Evolutionary conservation across 129 eudicot species (phyloP), one percentile per base, ranked within the genome.

Genomic region (Pseudognaphalium luteoalbum): DNA sequence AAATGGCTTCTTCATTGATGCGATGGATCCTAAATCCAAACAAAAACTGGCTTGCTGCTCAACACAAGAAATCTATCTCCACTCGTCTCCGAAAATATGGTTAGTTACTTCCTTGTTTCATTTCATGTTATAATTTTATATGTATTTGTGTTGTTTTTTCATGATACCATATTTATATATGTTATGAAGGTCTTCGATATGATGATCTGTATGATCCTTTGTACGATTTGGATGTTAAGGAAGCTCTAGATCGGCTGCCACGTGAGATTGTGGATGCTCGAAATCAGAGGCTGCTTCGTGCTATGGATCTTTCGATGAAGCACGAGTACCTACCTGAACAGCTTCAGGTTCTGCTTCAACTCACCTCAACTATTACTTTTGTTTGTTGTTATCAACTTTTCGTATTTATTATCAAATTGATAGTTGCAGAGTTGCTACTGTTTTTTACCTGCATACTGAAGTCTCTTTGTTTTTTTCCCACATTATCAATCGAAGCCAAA

Each of bases 291-390:
- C 86, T 87, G 75, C 70, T 80, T 72, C 91, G 91, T 29, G 91
- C 91, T 34, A 87, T 89, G 84, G 96, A 89, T 78, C 86, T 89
- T 51, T 75, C 86, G 32, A 86, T 89, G 96, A 89, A 89, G 65
- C 96, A 89, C 50, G 84, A 87, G 52, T 80, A 86, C 59, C 88
- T 89, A 19, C 78, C 96, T 6, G 56, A 77, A 25, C 83, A 86
- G 33, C 79, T 89, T 33, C 95, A 86, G 95, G 95, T 44, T 44
- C 17, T 44, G 17, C 16, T 44, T 12, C 5, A 3, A 44, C 16
- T 44, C 5, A 44, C 52, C 12, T 44, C 5, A 11, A 44, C 16
- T 44, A 12, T 11, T 44, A 44, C 52, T 44, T 44, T 44, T 44
- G 52, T 12, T 12, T 44, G 52, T 44, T 44, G 52, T 44, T 12